A percentile compares a stretch with the other conserved stretches of the same genome.
Evolutionary conservation across 257 asterid species (phyloP).

Genomic region (Nicotiana undulata): DNA sequence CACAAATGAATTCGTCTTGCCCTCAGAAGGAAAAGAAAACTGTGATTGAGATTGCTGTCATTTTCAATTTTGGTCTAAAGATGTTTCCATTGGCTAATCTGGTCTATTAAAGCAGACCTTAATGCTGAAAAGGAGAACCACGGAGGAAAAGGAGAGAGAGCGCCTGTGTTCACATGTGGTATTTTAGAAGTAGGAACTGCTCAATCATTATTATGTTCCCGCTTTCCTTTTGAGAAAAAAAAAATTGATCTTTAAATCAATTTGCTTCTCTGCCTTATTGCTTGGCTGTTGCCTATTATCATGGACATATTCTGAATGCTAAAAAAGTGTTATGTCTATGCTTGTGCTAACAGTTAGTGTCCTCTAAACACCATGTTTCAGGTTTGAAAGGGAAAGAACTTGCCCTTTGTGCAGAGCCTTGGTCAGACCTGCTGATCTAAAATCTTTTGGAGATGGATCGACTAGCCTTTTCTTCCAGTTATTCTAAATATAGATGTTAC

Average conservation of each 20-base stretch:
- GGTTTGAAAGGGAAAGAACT: slow-evolving; percentile 86
- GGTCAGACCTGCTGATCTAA: slow-evolving; percentile 76
- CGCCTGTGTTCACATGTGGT: not conserved
- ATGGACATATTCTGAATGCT: not conserved
- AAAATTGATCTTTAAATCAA: not conserved
- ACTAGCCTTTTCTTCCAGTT: slow-evolving; percentile 62
- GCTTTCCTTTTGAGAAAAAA: not conserved
- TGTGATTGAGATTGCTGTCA: not conserved
- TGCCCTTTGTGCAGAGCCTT: slow-evolving; percentile 86
- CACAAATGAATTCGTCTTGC: not conserved
- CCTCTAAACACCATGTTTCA: slow-evolving; percentile 13
- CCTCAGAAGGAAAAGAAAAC: not conserved
- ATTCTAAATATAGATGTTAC: slow-evolving; percentile 21
- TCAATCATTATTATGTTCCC: not conserved
- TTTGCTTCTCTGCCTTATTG: not conserved
- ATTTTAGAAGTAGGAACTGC: not conserved
- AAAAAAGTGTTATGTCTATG: not conserved
- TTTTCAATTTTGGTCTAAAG: not conserved
- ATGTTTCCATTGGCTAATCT: not conserved
- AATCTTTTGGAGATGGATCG: slow-evolving; percentile 82
- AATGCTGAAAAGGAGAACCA: not conserved
- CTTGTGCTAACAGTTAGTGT: not conserved
- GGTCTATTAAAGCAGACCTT: not conserved
- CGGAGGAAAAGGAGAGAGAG: slow-evolving; percentile 1
- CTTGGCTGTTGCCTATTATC: not conserved